phyloP scores from a whole-genome alignment of 495 filamentous ascomycete genomes.

The Daldinia decipiens region DNA sequence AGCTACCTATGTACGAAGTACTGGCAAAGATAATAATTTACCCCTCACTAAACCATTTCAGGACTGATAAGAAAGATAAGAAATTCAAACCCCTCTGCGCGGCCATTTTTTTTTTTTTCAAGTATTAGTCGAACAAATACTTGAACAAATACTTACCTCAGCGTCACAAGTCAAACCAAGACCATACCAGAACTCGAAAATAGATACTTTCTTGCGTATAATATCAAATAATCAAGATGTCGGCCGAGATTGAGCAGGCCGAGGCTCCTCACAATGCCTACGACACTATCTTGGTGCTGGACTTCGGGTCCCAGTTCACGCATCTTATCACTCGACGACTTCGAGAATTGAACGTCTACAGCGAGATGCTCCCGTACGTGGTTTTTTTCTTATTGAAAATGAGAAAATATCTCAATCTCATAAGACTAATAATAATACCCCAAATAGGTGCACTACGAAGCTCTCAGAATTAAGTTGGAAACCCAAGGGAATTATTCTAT shows the following conservation, averaged over 20 bases:
- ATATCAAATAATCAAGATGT: constrained; percentile 37
- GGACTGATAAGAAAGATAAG: constrained; percentile 31
- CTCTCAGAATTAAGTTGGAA: constrained; percentile 79
- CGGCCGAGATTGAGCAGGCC: constrained; percentile 48
- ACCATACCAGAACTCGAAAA: not conserved
- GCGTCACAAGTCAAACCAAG: not conserved
- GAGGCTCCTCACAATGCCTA: constrained; percentile 65
- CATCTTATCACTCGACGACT: constrained; percentile 83
- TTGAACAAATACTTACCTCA: too few species aligned
- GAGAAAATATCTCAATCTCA: too few species aligned
- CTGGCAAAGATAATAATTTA: constrained; percentile 7
- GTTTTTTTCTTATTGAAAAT: not conserved
- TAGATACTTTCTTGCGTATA: not conserved
- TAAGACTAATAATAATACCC: not conserved
- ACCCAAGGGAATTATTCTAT: constrained; percentile 80
- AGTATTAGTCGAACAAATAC: constrained; percentile 3
- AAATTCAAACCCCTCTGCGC: constrained; percentile 22
- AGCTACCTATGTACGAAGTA: too few species aligned
- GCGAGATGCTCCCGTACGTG: constrained; percentile 79
- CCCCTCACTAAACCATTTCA: constrained; percentile 25
- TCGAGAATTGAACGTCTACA: constrained; percentile 83
- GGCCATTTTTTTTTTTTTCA: constrained; percentile 21
- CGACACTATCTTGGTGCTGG: constrained; percentile 73
- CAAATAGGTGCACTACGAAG: constrained; percentile 76
- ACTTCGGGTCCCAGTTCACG: constrained; percentile 74